A percentile compares a stretch with the other conserved stretches of the same genome.
These are phyloP conservation scores for Morella rubra DNA, from an alignment of 306 rosid genomes.

Conservation along the genomic window DNA sequence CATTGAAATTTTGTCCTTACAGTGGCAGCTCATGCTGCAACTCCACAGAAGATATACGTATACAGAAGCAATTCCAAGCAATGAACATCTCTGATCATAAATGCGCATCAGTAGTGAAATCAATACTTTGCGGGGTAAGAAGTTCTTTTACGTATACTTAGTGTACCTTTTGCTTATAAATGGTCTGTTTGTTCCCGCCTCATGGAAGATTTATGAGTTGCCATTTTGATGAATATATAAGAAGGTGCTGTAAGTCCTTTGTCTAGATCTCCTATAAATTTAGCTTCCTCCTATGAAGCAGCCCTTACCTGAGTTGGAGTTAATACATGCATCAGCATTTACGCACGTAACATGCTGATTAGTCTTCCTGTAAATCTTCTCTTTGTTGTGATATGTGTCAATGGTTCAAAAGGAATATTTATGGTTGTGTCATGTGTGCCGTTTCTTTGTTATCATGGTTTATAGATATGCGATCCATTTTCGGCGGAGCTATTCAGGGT, in stretches of 20 bases:
- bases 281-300: not conserved
- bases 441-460: constrained; percentile 13
- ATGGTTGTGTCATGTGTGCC: constrained; percentile 9
- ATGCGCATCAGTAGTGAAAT: constrained; percentile 73
- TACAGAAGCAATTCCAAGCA: constrained; percentile 59
- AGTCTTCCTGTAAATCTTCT: not conserved
- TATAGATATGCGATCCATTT: constrained; percentile 85
- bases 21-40: constrained; percentile 86
- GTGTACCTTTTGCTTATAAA: not conserved
- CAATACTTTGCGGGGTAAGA: constrained; percentile 78
- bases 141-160: constrained; percentile 7
- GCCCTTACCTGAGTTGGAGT: not conserved
- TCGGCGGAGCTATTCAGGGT: constrained; percentile 66
- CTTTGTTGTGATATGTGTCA: not conserved
- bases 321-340: not conserved
- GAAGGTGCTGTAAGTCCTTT: not conserved
- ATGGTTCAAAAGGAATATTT: not conserved
- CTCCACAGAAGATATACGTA: constrained; percentile 58
- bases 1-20: constrained; percentile 73
- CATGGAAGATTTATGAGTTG: not conserved
- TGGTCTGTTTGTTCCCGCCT: not conserved
- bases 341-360: not conserved
- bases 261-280: not conserved
- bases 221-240: constrained; percentile 1
- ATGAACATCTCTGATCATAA: constrained; percentile 66